phyloP scores from a whole-genome alignment of 208 protist genomes.

The Acanthamoeba quina region DNA sequence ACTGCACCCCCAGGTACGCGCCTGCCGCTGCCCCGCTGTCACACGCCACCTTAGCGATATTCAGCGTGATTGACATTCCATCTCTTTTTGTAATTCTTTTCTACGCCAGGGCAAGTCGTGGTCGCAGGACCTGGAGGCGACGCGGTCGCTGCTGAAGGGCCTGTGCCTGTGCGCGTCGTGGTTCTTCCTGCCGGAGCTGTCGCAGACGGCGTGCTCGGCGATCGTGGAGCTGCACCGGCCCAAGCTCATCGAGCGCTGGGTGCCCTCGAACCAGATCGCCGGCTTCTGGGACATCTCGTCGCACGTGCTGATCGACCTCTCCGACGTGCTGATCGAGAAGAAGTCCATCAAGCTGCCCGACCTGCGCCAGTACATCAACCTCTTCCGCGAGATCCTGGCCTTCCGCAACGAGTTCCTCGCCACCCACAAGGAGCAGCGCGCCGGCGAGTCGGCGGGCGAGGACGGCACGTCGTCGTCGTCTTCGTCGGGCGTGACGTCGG shows the following conservation, averaged over 20 bases:
- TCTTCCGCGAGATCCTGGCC: constrained; percentile 76
- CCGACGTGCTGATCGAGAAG: constrained; percentile 74
- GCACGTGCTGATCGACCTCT: constrained; percentile 72
- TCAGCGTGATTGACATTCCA: too few species aligned
- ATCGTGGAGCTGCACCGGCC: constrained; percentile 81
- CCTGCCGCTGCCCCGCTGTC: neutral
- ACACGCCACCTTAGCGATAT: neutral
- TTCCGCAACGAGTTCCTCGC: constrained; percentile 79
- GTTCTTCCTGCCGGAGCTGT: constrained; percentile 76
- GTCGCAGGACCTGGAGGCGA: constrained; percentile 65
- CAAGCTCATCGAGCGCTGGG: constrained; percentile 75
- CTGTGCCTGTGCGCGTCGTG: constrained; percentile 73
- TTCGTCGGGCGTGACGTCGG: neutral
- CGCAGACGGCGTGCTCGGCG: constrained; percentile 49
- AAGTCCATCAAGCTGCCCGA: constrained; percentile 74
- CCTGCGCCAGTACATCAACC: constrained; percentile 71
- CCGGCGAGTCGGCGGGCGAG: neutral
- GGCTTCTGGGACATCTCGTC: constrained; percentile 84
- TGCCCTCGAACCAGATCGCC: constrained; percentile 51
- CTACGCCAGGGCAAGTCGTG: constrained; percentile 30
- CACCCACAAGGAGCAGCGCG: constrained; percentile 70
- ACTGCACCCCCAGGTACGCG: neutral
- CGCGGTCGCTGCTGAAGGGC: constrained; percentile 72
- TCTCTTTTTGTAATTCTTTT: neutral
- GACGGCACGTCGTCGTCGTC: neutral